These are phyloP conservation scores for Neurospora sp. DNA, from an alignment of 495 filamentous ascomycete genomes.

Conservation along the genomic window DNA sequence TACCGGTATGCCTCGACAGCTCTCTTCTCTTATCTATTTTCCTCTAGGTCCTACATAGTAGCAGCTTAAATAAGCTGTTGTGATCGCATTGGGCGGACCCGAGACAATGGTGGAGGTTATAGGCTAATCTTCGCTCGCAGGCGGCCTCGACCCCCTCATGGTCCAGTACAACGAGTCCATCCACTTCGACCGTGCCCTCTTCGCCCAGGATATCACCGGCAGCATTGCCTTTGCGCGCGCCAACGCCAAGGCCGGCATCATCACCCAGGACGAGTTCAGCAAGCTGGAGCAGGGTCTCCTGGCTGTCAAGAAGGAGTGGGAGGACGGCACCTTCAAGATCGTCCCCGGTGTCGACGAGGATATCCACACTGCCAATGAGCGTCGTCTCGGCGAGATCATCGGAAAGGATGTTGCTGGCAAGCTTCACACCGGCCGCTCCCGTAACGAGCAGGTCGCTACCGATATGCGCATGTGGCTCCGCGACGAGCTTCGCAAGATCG, in stretches of 20 bases:
- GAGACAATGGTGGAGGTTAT: not conserved
- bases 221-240: constrained; percentile 82
- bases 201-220: constrained; percentile 70
- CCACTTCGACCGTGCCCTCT: constrained; percentile 73
- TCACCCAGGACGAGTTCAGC: constrained; percentile 64
- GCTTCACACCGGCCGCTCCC: constrained; percentile 82
- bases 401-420: constrained; percentile 82
- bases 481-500: constrained; percentile 64
- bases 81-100: not conserved
- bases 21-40: not conserved
- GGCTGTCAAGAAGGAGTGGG: constrained; percentile 70
- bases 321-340: constrained; percentile 46
- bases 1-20: constrained; percentile 40
- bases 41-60: no score
- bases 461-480: constrained; percentile 92
- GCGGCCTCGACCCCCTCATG: constrained; percentile 84
- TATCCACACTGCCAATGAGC: constrained; percentile 92
- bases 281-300: constrained; percentile 66
- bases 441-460: constrained; percentile 90
- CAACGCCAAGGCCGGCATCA: constrained; percentile 65
- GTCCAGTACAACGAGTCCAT: constrained; percentile 81
- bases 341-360: constrained; percentile 54
- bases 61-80: not conserved
- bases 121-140: constrained; percentile 19
- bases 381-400: constrained; percentile 79